These are phyloP conservation scores for Teratosphaeria gauchensis DNA, from an alignment of 2,329 filamentous ascomycete species.

Conservation along the genomic window DNA sequence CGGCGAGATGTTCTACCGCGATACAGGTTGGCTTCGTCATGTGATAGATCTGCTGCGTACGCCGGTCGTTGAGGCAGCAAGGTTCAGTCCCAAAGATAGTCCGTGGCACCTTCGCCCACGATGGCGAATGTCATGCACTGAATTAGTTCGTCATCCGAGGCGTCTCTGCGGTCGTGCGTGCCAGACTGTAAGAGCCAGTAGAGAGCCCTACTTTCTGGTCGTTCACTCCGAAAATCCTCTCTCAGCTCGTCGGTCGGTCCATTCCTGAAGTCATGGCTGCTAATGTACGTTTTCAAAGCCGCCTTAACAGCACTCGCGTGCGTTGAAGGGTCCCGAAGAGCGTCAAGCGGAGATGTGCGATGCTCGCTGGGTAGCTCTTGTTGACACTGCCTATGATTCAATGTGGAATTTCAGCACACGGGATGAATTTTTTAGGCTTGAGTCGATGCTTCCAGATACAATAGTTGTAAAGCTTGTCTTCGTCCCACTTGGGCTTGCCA, in stretches of 20 bases:
- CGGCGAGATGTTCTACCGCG: neutral
- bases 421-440: neutral
- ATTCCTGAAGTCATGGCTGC: neutral
- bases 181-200: neutral
- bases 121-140: neutral
- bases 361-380: neutral
- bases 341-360: neutral
- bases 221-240: neutral
- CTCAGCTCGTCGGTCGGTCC: neutral
- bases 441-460: neutral
- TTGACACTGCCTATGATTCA: neutral
- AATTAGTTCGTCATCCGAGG: neutral
- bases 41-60: neutral
- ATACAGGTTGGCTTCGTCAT: neutral
- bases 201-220: neutral
- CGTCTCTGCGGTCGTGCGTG: neutral
- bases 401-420: neutral
- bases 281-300: neutral
- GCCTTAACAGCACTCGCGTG: neutral
- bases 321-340: neutral
- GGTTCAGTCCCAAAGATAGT: neutral
- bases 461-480: neutral
- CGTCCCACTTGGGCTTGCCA: neutral
- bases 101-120: neutral
- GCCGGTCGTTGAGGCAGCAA: neutral